Conservation (phyloP, 495 filamentous ascomycete genomes). For the Aspergillus leporis region DNA sequence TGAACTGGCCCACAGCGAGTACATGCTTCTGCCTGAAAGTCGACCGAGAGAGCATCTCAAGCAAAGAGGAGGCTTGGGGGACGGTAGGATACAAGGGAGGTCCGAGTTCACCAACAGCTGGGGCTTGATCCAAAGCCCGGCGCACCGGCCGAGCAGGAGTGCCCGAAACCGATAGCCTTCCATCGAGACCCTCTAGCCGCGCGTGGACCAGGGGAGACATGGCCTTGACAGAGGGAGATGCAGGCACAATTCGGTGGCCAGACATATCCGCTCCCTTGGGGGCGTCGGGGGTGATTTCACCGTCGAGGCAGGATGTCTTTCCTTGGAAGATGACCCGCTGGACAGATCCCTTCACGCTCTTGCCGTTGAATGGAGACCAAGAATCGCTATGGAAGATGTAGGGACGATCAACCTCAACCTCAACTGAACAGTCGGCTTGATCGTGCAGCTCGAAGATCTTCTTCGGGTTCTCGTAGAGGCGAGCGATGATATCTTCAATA, state of each 20-base stretch:
- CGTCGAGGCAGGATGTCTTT: slow-evolving; percentile 76
- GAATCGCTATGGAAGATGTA: slow-evolving; percentile 57
- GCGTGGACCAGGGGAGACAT: slow-evolving; percentile 43
- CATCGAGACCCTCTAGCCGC: slow-evolving; percentile 47
- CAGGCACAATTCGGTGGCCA: slow-evolving; percentile 59
- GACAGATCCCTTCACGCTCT: slow-evolving; percentile 68
- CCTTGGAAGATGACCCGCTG: slow-evolving; percentile 79
- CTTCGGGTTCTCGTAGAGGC: slow-evolving; percentile 80
- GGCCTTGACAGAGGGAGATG: slow-evolving; percentile 57
- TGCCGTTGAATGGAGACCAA: slow-evolving; percentile 79
- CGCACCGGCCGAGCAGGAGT: slow-evolving; percentile 39
- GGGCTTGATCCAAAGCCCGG: slow-evolving; percentile 31
- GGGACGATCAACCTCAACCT: slow-evolving; percentile 72
- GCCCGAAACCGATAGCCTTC: slow-evolving; percentile 45
- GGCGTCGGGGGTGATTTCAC: slow-evolving; percentile 55
- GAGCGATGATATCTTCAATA: slow-evolving; percentile 67
- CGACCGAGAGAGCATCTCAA: slow-evolving; percentile 72
- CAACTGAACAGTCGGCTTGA: slow-evolving; percentile 70
- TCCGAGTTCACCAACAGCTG: slow-evolving; percentile 51
- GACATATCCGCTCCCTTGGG: slow-evolving; percentile 76
- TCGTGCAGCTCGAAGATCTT: slow-evolving; percentile 87
- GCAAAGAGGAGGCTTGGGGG: slow-evolving; percentile 56
- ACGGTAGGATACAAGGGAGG: slow-evolving; percentile 48
- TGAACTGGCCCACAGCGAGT: slow-evolving; percentile 86
- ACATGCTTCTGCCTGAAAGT: slow-evolving; percentile 85